phyloP scores from a whole-genome alignment of 2,329 filamentous ascomycete species.

The Talaromyces sp. region DNA sequence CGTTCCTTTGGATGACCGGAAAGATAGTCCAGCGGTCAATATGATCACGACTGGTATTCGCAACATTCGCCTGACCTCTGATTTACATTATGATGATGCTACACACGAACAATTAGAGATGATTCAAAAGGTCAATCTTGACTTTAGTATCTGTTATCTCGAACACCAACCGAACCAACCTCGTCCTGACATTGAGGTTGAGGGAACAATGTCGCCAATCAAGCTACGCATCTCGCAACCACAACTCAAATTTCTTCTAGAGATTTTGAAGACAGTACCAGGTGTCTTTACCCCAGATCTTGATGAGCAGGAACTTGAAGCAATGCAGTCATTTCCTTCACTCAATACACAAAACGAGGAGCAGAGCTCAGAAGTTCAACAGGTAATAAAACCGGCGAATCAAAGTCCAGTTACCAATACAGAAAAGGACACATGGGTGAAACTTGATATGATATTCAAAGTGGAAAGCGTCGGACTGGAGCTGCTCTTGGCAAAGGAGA shows the following conservation, averaged over 20 bases:
- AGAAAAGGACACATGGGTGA: slow-evolving; percentile 76
- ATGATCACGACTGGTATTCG: slow-evolving; percentile 87
- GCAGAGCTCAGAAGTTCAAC: slow-evolving; percentile 31
- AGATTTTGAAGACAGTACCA: slow-evolving; percentile 82
- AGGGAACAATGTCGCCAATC: slow-evolving; percentile 88
- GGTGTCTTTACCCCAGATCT: slow-evolving; percentile 75
- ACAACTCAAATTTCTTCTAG: slow-evolving; percentile 84
- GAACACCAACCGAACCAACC: slow-evolving; percentile 76
- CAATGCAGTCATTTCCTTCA: slow-evolving; percentile 67
- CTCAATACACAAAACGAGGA: slow-evolving; percentile 49
- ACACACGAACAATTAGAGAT: slow-evolving; percentile 84
- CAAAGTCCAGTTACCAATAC: slow-evolving; percentile 69
- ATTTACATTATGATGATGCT: slow-evolving; percentile 73
- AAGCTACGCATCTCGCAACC: slow-evolving; percentile 86
- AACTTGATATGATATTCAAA: slow-evolving; percentile 86
- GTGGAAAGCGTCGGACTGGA: slow-evolving; percentile 86
- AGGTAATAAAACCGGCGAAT: slow-evolving; percentile 45
- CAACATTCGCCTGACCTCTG: slow-evolving; percentile 85
- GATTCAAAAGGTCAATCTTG: slow-evolving; percentile 93
- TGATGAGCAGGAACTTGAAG: slow-evolving; percentile 69
- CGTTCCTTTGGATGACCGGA: slow-evolving; percentile 73
- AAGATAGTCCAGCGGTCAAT: slow-evolving; percentile 73
- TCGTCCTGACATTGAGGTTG: slow-evolving; percentile 85
- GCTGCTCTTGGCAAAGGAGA: slow-evolving; percentile 71
- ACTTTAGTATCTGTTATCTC: slow-evolving; percentile 86